Base-by-base conservation (phyloP, 192 early-diverging fungal species). In the Backusella australiensis region DNA sequence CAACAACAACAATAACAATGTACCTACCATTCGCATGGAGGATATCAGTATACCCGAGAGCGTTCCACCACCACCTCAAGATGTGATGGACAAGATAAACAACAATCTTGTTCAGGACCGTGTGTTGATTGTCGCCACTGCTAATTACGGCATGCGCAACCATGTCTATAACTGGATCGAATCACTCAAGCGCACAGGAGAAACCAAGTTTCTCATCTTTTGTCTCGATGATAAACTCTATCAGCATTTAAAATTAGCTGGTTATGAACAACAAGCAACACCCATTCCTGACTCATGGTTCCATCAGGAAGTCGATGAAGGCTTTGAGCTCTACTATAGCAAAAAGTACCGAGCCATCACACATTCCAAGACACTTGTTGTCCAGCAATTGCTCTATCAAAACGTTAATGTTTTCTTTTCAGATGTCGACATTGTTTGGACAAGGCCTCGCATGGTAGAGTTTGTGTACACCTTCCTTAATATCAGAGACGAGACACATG, bases 101-200 rank as follows among this genome's bases (percentile, higher is more conserved):
- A n/a, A 23, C 23, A 78, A 77, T 38, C 8, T 77, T 23, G 34
- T 71, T 29, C 39, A n/a, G n/a, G 42, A 74, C 6, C 69, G 73
- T 11, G 56, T 73, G 1, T 34, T 81, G 23, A 49, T 81, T 23
- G 59, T 71, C 6, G 71, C 80, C n/a, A 73, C 77, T n/a, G 80
- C 73, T 4, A 78, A 77, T 39, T 59, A 74, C n/a, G 75, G 72
- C 15, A 76, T 74, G 65, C 52, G 71, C 32, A 49, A 75, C 11
- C 72, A 81, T 49, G 67, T 72, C 2, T 66, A 73, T 19, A 81
- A 81, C 36, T 81, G 80, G 80, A 78, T 81, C 6, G 73, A 69
- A 53, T 81, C 80, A 29, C 52, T 81, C 19, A 36, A 78, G 44
- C 14, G 72, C 6, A 75, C 73, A 15, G 34, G 74, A 4, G 72